Evolutionary conservation across 306 rosid species (phyloP).

Genomic region (Dryas octopetala): DNA sequence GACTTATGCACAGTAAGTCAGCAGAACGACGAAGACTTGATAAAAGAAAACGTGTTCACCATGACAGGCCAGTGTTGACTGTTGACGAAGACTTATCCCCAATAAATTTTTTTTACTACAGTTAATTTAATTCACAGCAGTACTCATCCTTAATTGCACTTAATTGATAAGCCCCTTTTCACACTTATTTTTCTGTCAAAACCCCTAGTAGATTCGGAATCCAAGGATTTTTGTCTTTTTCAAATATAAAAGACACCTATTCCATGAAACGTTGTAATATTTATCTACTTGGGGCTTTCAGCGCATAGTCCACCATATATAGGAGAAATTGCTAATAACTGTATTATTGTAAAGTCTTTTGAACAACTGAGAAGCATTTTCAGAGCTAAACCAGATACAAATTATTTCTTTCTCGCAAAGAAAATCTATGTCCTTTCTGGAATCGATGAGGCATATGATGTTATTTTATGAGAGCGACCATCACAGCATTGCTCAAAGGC

Average conservation of each 20-base stretch:
- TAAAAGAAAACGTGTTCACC: too few species aligned
- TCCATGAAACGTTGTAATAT: background rate
- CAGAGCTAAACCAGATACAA: constrained; percentile 1
- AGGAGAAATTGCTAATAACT: background rate
- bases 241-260: background rate
- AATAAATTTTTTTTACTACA: too few species aligned
- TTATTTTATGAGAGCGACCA: background rate
- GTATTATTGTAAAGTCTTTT: constrained; percentile 9
- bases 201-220: too few species aligned
- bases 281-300: background rate
- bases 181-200: background rate
- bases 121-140: too few species aligned
- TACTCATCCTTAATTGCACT: too few species aligned
- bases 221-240: too few species aligned
- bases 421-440: background rate
- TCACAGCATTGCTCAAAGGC: constrained; percentile 23
- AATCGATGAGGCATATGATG: constrained; percentile 25
- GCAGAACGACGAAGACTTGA: too few species aligned
- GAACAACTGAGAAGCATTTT: constrained; percentile 10
- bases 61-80: too few species aligned
- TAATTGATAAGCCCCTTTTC: background rate
- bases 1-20: too few species aligned
- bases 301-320: background rate
- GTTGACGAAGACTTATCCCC: too few species aligned
- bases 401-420: constrained; percentile 2